Conservation (phyloP, 73 alveolate genomes). For the Paramecium biaurelia region DNA sequence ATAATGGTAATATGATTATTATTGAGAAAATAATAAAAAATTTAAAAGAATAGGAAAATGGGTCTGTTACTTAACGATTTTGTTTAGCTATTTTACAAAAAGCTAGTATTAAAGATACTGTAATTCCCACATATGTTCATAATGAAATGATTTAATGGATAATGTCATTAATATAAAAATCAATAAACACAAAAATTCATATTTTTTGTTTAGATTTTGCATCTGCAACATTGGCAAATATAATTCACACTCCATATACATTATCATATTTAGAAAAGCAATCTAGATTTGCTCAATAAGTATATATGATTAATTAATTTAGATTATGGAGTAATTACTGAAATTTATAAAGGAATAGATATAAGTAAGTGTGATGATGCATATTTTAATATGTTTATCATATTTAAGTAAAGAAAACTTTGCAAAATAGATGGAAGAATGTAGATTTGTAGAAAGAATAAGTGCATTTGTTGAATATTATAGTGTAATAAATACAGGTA, state of each 20-base stretch:
- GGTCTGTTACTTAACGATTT: slow-evolving; percentile 93
- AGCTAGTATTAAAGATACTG: slow-evolving; percentile 89
- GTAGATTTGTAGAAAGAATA: slow-evolving; percentile 88
- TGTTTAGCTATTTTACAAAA: slow-evolving; percentile 94
- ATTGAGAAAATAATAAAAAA: slow-evolving; percentile 88
- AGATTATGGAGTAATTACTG: slow-evolving; percentile 37
- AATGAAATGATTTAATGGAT: slow-evolving; percentile 82
- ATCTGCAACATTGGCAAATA: slow-evolving; percentile 91
- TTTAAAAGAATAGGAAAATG: slow-evolving; percentile 92
- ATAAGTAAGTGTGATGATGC: slow-evolving; percentile 90
- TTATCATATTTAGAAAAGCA: slow-evolving; percentile 81
- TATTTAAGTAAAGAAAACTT: slow-evolving; percentile 87
- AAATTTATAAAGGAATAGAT: slow-evolving; percentile 72
- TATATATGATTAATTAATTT: slow-evolving; percentile 63
- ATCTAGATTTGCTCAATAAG: slow-evolving; percentile 76
- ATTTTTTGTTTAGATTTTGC: slow-evolving; percentile 90
- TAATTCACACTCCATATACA: slow-evolving; percentile 83
- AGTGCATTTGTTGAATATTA: slow-evolving; percentile 88
- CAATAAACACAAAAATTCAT: slow-evolving; percentile 76
- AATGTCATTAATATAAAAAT: slow-evolving; percentile 65
- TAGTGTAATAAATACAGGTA: slow-evolving; percentile 70
- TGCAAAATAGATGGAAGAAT: slow-evolving; percentile 81
- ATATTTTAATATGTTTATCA: slow-evolving; percentile 86
- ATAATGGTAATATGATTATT: slow-evolving; percentile 75
- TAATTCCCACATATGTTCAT: slow-evolving; percentile 77